Evolutionary conservation across 441 rosid species (phyloP).

Genomic region (Mallotus japonicus): DNA sequence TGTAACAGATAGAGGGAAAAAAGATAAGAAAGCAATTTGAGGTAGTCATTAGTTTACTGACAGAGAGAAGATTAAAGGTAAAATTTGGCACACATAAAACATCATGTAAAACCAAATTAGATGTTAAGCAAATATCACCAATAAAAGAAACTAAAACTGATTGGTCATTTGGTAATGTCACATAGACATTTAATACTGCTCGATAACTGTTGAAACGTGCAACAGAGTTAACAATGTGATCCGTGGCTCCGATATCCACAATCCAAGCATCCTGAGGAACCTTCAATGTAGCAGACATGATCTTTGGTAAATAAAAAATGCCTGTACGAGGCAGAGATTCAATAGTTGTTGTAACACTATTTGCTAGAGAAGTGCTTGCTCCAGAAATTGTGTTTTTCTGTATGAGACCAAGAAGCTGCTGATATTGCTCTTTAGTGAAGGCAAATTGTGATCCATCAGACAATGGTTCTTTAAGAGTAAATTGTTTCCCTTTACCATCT

Average conservation of each 20-base stretch:
- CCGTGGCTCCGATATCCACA: not conserved
- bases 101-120: not conserved
- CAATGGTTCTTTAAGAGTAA: too few relatives aligned
- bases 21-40: not conserved
- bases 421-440: not conserved
- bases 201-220: accelerated
- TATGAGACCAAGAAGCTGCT: not conserved
- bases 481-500: too few relatives aligned
- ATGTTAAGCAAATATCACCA: not conserved
- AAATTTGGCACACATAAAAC: not conserved
- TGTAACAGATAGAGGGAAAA: not conserved
- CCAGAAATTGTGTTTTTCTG: too few relatives aligned
- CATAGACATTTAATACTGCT: not conserved
- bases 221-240: not conserved
- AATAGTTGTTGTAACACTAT: not conserved
- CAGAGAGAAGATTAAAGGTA: not conserved
- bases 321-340: not conserved
- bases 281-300: not conserved
- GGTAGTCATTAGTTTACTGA: not conserved
- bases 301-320: not conserved
- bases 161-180: not conserved
- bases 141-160: not conserved
- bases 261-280: not conserved
- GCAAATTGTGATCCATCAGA: too few relatives aligned
- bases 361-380: not conserved